These are phyloP conservation scores for Lepidium sativum DNA, from an alignment of 345 rosid genomes.

Conservation along the genomic window DNA sequence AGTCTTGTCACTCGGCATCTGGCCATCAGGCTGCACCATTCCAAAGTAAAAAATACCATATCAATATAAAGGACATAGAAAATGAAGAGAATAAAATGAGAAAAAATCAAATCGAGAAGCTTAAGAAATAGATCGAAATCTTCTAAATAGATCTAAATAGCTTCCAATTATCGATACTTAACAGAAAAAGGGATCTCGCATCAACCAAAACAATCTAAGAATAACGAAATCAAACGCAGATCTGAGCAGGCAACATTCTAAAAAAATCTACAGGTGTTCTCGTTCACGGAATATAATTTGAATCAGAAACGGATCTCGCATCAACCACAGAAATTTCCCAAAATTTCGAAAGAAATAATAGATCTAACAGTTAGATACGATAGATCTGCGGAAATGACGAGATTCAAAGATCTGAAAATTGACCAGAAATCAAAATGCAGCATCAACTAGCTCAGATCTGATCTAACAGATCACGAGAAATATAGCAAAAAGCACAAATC, in stretches of 20 bases:
- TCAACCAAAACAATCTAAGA: not conserved
- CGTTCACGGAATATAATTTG: not conserved
- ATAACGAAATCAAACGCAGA: not conserved
- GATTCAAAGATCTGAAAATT: not conserved
- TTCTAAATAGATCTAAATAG: too few relatives aligned
- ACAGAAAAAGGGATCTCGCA: not conserved
- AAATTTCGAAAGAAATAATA: not conserved
- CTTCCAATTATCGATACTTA: not conserved
- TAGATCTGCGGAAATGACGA: not conserved
- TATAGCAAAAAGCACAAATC: not conserved
- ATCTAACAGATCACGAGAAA: not conserved
- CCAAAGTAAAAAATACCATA: not conserved
- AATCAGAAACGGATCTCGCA: not conserved
- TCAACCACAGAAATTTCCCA: not conserved
- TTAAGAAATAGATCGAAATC: not conserved
- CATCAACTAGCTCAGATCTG: not conserved
- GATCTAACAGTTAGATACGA: not conserved
- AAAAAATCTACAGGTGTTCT: not conserved
- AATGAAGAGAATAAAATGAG: not conserved
- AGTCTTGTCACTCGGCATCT: conserved; percentile 69
- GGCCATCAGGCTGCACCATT: conserved; percentile 60
- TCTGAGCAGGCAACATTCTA: not conserved
- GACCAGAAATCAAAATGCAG: not conserved
- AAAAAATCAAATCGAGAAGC: not conserved
- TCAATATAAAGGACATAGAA: not conserved